Percentiles rank a stretch among this genome's conserved stretches.
These are phyloP conservation scores for Bromus sterilis DNA, from an alignment of 176 grass and related monocot genomes.

Conservation along the genomic window DNA sequence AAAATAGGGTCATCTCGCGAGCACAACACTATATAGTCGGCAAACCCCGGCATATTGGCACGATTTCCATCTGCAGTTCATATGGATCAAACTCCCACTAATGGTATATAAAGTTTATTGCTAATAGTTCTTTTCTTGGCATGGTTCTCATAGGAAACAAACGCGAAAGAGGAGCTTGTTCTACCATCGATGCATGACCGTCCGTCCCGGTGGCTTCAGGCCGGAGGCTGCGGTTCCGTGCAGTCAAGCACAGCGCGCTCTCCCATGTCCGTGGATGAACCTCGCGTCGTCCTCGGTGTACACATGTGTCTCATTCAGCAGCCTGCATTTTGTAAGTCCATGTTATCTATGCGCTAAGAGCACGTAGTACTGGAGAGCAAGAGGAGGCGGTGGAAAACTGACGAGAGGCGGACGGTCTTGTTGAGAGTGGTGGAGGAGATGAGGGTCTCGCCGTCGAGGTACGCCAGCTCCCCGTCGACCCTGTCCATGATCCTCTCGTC, in stretches of 20 bases:
- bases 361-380: not conserved
- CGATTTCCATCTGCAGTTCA: too few relatives aligned
- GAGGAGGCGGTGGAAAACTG: not conserved
- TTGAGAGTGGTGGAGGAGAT: conserved; percentile 68
- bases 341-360: not conserved
- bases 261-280: conserved; percentile 76
- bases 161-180: not conserved
- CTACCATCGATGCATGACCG: not conserved
- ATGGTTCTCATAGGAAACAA: not conserved
- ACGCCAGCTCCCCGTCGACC: conserved; percentile 48
- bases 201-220: not conserved
- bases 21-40: too few relatives aligned
- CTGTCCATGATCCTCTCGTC: conserved; percentile 45
- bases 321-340: conserved; percentile 15
- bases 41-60: too few relatives aligned
- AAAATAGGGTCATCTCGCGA: too few relatives aligned
- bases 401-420: conserved; percentile 67
- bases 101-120: too few relatives aligned
- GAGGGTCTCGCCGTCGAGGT: conserved; percentile 57
- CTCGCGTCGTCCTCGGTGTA: conserved; percentile 70
- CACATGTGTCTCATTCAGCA: conserved; percentile 73
- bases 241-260: conserved; percentile 6
- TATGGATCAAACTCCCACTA: too few relatives aligned
- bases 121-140: too few relatives aligned
- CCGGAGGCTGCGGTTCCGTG: not conserved